These are phyloP conservation scores for Tulasnella sp. DNA, from an alignment of 768 basidiomycete genomes.

Conservation along the genomic window DNA sequence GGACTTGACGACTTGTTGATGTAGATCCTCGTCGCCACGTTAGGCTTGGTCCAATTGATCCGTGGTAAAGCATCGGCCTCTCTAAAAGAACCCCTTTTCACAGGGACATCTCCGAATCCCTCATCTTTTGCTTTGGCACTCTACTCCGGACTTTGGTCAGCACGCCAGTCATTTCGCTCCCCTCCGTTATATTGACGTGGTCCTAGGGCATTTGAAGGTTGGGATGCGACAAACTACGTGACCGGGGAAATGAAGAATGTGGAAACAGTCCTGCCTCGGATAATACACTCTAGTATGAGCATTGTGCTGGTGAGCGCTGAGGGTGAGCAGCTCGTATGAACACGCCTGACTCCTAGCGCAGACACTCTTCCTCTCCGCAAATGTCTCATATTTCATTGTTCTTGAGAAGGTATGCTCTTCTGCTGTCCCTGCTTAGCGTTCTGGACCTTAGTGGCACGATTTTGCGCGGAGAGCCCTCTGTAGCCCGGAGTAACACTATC, in stretches of 20 bases:
- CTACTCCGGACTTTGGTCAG: conserved; percentile 71
- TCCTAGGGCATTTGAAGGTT: conserved; percentile 79
- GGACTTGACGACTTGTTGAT: neutral
- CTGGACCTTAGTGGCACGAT: neutral
- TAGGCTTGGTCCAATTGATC: conserved; percentile 67
- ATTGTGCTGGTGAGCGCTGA: conserved; percentile 52
- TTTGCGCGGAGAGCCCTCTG: conserved; percentile 27
- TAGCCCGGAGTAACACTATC: conserved; percentile 72
- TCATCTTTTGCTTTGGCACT: conserved; percentile 85
- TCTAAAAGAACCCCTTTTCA: conserved; percentile 55
- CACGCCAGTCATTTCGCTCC: neutral
- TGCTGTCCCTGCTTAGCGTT: neutral
- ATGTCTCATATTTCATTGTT: conserved; percentile 85
- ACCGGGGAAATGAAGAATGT: conserved; percentile 78
- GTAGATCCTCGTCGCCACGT: conserved; percentile 45
- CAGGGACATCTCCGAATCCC: conserved; percentile 60
- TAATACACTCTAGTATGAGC: conserved; percentile 83
- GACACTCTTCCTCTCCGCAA: conserved; percentile 68
- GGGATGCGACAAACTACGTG: conserved; percentile 75
- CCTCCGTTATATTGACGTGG: neutral
- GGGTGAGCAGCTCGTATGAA: neutral
- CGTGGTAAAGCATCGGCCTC: conserved; percentile 60
- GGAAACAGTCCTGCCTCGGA: conserved; percentile 74
- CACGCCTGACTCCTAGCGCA: too few species aligned
- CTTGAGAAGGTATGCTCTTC: conserved; percentile 55